A percentile compares a stretch with the other conserved stretches of the same genome.
These are phyloP conservation scores for Pseudonitzschia pungens DNA, from an alignment of 108 stramenopile genomes.

Conservation along the genomic window DNA sequence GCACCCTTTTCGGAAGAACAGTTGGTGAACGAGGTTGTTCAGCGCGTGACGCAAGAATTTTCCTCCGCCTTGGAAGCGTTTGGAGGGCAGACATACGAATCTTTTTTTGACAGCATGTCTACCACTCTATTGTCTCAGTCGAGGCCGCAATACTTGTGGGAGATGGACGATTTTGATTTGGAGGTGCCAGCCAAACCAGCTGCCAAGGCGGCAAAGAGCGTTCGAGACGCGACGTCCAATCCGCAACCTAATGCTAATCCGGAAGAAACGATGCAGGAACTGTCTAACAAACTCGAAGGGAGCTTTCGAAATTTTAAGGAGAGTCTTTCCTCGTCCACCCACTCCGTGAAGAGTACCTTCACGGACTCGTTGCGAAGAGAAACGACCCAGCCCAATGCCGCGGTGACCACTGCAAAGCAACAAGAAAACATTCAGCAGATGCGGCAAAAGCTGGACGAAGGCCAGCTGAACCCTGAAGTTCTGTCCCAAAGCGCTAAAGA, in stretches of 20 bases:
- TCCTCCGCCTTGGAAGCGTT: neutral
- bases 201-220: neutral
- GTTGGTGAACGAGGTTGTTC: neutral
- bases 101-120: neutral
- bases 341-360: neutral
- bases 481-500: neutral
- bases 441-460: neutral
- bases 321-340: neutral
- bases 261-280: neutral
- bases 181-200: neutral
- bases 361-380: neutral
- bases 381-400: neutral
- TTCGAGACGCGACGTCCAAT: neutral
- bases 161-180: neutral
- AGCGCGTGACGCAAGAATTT: conserved; percentile 16
- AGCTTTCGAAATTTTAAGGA: neutral
- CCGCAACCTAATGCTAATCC: no score
- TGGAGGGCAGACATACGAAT: neutral
- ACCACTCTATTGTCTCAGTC: neutral
- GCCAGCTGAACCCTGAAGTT: neutral
- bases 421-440: neutral
- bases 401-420: neutral
- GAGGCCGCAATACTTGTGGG: neutral
- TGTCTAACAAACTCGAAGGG: neutral
- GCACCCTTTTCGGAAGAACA: neutral